Conservation (phyloP, 139 green algal species). For the Chlorella sp. region DNA sequence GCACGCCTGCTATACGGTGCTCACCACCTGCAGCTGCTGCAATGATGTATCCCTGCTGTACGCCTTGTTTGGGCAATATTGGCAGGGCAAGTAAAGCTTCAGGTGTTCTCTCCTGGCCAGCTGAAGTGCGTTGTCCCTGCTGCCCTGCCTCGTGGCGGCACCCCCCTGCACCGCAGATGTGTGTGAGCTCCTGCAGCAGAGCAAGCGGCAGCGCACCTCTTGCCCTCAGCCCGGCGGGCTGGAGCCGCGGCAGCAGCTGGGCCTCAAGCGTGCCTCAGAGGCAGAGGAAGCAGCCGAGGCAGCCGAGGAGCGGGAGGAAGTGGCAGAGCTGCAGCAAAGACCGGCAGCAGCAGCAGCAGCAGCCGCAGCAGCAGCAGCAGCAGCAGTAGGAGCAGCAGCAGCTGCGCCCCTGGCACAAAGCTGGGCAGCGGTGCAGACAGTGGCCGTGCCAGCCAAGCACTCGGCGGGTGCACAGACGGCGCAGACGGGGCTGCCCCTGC, state of each 20-base stretch:
- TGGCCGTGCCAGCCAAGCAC: neutral
- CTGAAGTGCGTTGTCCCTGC: neutral
- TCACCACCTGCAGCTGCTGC: neutral
- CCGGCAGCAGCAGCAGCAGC: neutral
- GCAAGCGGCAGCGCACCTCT: slow-evolving; percentile 6
- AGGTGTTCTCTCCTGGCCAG: neutral
- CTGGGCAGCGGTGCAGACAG: neutral
- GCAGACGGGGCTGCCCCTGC: neutral
- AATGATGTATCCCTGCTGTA: neutral
- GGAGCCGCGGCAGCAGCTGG: neutral
- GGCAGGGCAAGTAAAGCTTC: too few species aligned
- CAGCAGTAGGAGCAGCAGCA: neutral
- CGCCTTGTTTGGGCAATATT: neutral
- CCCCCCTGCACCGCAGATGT: slow-evolving; percentile 3
- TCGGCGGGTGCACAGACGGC: neutral
- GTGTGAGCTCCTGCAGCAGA: neutral
- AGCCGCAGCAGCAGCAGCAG: neutral
- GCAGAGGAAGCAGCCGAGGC: neutral
- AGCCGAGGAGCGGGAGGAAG: neutral
- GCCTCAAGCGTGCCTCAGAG: neutral
- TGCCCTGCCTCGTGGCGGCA: neutral
- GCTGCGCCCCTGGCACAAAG: too few species aligned
- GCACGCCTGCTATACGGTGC: neutral
- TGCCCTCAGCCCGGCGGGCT: neutral
- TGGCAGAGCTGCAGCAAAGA: neutral